Evolutionary conservation across 306 rosid genomes (phyloP), one percentile per base, ranked within the genome.

Genomic region (Psophocarpus tetragonolobus): DNA sequence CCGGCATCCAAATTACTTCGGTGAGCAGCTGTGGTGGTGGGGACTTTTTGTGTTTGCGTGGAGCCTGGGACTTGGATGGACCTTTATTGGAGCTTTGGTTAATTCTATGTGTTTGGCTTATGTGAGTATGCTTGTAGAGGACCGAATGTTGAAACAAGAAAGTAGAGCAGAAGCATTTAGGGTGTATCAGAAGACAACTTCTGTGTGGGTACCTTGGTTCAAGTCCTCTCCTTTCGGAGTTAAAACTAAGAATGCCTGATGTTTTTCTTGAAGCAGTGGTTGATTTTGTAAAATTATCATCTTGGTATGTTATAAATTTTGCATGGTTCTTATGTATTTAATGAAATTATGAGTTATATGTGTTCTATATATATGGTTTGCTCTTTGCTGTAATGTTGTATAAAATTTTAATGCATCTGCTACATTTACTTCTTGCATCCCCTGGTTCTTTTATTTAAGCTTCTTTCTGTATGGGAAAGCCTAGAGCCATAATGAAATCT

Each of bases 21-120:
- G 97, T 1, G 99, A 95, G 88, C 95, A 88, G 35, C 66, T 95
- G 50, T 95, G 97, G 98, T 95, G 98, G 98, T 95, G 97, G 97
- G 98, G 98, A 9, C 74, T 92, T 3, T 89, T 74, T 76, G 70
- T 89, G 24, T 95, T 87, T 83, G 81, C 96, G 3, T 91, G 96
- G 97, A 88, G 79, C 74, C 61, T 95, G 18, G 97, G 98, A 64
- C 54, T 84, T 30, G 87, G 90, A 44, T 89, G 97, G 97, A 78
- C 89, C 69, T 84, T 85, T 50, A 36, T 86, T 48, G 99, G 99
- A 10, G 69, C 97, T 35, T 42, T 95, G 24, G 35, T 83, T 36
- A 95, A 92, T 67, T 88, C 87, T 17, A 4, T 92, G 88, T 89
- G 97, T 87, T 87, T 95, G 73, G 97, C 84, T 42, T 89, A 95